Base-by-base conservation (phyloP, 768 basidiomycete species). In the Royoungia palumana region DNA sequence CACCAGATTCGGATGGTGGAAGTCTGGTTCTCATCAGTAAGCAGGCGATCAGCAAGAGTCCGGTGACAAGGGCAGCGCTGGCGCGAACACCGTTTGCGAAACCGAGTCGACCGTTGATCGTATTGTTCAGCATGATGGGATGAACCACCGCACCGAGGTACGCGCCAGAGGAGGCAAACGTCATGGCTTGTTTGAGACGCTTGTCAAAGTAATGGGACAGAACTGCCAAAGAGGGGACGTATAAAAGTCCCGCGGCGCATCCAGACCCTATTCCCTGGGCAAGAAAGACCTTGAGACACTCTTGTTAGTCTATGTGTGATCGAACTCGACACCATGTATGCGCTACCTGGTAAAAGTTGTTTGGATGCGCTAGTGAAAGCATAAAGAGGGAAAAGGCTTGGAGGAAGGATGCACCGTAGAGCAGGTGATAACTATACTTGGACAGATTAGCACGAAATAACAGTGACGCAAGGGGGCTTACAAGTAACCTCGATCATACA, bases 81-180 rank as follows among this genome's bases (percentile, higher is more conserved):
- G 66, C 70, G 4, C 76, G 68, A 19, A 73, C 72, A 16, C 72
- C 70, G 27, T 66, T 71, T 13, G 64, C 68, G 36, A 81, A 75
- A 4, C 83, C 80, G 14, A 75, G 67, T 3, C 54, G 55, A 4
- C 75, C 73, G 47, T 72, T 75, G 50, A 44, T 53, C 3, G 57
- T 66, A 34, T 74, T 70, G 58, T 87, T 85, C 19, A 87, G 68
- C 70, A 84, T 75, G 55, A 84, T 81, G 3, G 82, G 80, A 49
- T 83, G 81, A 9, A 85, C 57, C 20, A 79, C 71, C 11, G 80
- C 82, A 3, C 85, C 84, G 13, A 82, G 59, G 16, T 77, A 80
- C n/a, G 81, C 75, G 20, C 76, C 76, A 16, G 79, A 77, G 13
- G 78, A 77, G 30, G 72, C 77, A 36, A 84, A 66, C 14, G 81